A percentile compares a stretch with the other conserved stretches of the same genome.
phyloP scores from a whole-genome alignment of 2,329 filamentous ascomycete species.

The Calcarisporium arbuscula region DNA sequence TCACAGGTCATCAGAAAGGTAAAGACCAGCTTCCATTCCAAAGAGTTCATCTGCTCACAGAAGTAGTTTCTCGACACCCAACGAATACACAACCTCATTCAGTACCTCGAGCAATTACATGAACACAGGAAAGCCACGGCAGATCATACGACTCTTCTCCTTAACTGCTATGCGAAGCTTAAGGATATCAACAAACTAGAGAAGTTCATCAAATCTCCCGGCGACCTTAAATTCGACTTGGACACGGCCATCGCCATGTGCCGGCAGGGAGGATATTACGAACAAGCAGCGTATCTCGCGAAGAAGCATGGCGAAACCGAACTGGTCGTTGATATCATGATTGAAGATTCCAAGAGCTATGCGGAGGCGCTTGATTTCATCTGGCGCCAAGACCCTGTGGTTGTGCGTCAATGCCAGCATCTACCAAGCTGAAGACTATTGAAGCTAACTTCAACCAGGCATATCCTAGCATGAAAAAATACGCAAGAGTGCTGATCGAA shows the following conservation, averaged over 20 bases:
- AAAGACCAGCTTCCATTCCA: slow-evolving; percentile 2
- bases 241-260: slow-evolving; percentile 98
- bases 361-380: slow-evolving; percentile 85
- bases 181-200: slow-evolving; percentile 97
- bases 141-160: slow-evolving; percentile 86
- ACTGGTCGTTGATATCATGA: slow-evolving; percentile 88
- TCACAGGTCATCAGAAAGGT: slow-evolving; percentile 94
- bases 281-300: slow-evolving; percentile 92
- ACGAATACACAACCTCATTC: slow-evolving; percentile 93
- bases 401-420: slow-evolving; percentile 47
- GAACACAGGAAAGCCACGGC: slow-evolving; percentile 89
- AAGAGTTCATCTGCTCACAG: slow-evolving; percentile 18
- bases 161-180: slow-evolving; percentile 97
- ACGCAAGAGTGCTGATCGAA: slow-evolving; percentile 82
- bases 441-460: slow-evolving; percentile 47
- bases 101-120: slow-evolving; percentile 93
- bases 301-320: slow-evolving; percentile 92
- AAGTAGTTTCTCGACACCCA: slow-evolving; percentile 86
- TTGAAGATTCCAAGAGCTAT: slow-evolving; percentile 92
- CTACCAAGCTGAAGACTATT: accelerated
- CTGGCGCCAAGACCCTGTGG: slow-evolving; percentile 74
- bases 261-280: slow-evolving; percentile 90
- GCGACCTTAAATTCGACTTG: slow-evolving; percentile 90
- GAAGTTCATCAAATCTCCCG: slow-evolving; percentile 91
- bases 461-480: slow-evolving; percentile 89